phyloP scores from a whole-genome alignment of 2,329 filamentous ascomycete genomes.

The Plectosphaerella cucumerina region DNA sequence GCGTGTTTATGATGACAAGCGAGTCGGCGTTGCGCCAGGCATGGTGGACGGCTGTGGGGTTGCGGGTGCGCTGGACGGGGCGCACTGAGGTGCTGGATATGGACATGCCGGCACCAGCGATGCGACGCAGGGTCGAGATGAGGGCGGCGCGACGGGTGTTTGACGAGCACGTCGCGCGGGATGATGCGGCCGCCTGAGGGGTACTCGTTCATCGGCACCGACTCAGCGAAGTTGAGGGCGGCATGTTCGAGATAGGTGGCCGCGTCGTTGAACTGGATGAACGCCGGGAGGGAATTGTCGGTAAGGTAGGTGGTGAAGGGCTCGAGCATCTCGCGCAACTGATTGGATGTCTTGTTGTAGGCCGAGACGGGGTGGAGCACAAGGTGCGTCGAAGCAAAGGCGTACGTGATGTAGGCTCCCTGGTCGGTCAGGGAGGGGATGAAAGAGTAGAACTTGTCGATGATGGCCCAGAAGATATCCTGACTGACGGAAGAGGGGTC shows the following conservation, averaged over 20 bases:
- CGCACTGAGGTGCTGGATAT: slow-evolving; percentile 2
- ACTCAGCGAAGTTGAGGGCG: slow-evolving; percentile 22
- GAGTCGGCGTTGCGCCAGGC: slow-evolving; percentile 15
- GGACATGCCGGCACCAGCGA: background rate
- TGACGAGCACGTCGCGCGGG: slow-evolving; percentile 27
- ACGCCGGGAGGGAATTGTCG: slow-evolving; percentile 17
- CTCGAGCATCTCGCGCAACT: slow-evolving; percentile 36
- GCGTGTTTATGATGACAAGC: slow-evolving; percentile 9
- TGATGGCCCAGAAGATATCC: slow-evolving; percentile 43
- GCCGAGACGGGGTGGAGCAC: background rate
- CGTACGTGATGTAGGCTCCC: background rate
- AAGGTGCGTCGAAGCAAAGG: background rate
- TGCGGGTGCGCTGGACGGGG: background rate
- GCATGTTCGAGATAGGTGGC: slow-evolving; percentile 21
- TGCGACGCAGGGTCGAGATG: slow-evolving; percentile 6
- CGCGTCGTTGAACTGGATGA: background rate
- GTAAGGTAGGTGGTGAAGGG: slow-evolving; percentile 37
- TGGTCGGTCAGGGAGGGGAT: background rate
- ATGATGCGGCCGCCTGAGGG: slow-evolving; percentile 37
- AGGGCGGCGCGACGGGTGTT: slow-evolving; percentile 18
- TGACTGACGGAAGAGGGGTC: slow-evolving; percentile 11
- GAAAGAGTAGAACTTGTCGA: slow-evolving; percentile 32
- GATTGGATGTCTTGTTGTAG: slow-evolving; percentile 28
- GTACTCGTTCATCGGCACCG: slow-evolving; percentile 27
- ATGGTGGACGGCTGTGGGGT: slow-evolving; percentile 15